Evolutionary conservation across 345 rosid genomes (phyloP).

Genomic region (Leavenworthia alabamica): DNA sequence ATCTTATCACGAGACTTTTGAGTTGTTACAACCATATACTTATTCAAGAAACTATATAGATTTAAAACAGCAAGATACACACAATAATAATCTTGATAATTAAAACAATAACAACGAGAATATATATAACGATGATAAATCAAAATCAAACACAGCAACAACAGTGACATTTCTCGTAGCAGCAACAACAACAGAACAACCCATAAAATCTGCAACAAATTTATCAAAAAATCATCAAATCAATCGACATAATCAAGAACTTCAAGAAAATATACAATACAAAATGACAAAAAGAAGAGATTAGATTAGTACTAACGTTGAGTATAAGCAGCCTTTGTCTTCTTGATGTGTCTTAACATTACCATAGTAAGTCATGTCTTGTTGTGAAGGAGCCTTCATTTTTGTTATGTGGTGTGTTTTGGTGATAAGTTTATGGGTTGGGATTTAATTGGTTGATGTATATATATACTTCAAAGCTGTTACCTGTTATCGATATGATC

Average conservation of each 20-base stretch:
- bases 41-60: not conserved
- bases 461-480: constrained; percentile 13
- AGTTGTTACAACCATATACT: not conserved
- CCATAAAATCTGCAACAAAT: constrained; percentile 9
- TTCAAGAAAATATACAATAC: not conserved
- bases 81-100: not conserved
- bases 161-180: constrained; percentile 10
- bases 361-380: constrained; percentile 20
- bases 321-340: constrained; percentile 23
- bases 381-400: constrained; percentile 33
- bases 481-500: constrained; percentile 21
- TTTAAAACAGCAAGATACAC: not conserved
- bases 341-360: constrained; percentile 14
- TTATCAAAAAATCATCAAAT: not conserved
- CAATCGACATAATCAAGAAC: not conserved
- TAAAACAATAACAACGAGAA: not conserved
- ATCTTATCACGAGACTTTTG: not conserved
- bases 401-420: not conserved
- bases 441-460: not conserved
- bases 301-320: constrained; percentile 8
- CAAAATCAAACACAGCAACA: constrained; percentile 27
- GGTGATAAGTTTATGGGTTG: constrained; percentile 2
- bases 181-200: constrained; percentile 30
- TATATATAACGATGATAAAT: not conserved
- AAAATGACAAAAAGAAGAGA: not conserved